Conservation (phyloP, 2,329 filamentous ascomycete species). For the Pseudogymnoascus sp. region DNA sequence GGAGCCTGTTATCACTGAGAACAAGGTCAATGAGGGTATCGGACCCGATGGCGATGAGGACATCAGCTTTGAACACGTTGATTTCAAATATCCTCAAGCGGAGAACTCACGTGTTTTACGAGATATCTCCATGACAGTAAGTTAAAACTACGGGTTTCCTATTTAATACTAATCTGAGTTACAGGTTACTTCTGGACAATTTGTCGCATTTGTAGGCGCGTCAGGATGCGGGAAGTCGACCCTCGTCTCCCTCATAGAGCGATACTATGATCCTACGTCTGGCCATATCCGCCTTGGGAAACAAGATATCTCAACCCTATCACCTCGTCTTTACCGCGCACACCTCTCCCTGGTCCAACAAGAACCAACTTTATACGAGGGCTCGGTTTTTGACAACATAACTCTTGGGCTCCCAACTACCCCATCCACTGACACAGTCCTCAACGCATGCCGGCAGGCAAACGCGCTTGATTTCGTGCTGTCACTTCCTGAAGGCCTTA, state of each 20-base stretch:
- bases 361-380: slow-evolving; percentile 48
- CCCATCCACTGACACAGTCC: slow-evolving; percentile 35
- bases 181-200: slow-evolving; percentile 39
- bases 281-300: slow-evolving; percentile 27
- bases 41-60: slow-evolving; percentile 38
- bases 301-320: slow-evolving; percentile 36
- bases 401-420: slow-evolving; percentile 40
- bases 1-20: slow-evolving; percentile 36
- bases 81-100: slow-evolving; percentile 18
- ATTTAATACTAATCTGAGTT: not conserved
- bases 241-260: slow-evolving; percentile 47
- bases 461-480: slow-evolving; percentile 53
- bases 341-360: slow-evolving; percentile 49
- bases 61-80: slow-evolving; percentile 18
- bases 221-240: slow-evolving; percentile 56
- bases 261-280: slow-evolving; percentile 39
- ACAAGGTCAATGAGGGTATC: slow-evolving; percentile 40
- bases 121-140: slow-evolving; percentile 20
- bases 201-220: slow-evolving; percentile 47
- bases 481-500: slow-evolving; percentile 62
- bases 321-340: slow-evolving; percentile 44
- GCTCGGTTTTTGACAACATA: slow-evolving; percentile 50
- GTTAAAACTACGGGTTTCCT: not conserved
- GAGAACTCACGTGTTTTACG: slow-evolving; percentile 23
- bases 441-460: not conserved